phyloP scores from a whole-genome alignment of 129 eudicot genomes.

The Calendula officinalis region DNA sequence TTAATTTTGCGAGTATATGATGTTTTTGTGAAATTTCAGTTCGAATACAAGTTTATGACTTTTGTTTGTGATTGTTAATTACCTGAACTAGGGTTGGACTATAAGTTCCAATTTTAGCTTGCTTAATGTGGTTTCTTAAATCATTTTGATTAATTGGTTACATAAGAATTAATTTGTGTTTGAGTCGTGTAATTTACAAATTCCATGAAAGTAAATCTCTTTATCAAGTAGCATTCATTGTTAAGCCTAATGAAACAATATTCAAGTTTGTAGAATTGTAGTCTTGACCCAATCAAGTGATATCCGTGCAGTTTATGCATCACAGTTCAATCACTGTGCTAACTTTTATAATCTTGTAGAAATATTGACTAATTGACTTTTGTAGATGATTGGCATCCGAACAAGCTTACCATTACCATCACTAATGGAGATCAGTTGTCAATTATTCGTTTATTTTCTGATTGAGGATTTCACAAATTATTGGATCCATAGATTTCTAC shows the following conservation, averaged over 20 bases:
- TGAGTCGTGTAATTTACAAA: conserved; percentile 1
- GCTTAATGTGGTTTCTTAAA: conserved; percentile 3
- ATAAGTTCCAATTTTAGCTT: neutral
- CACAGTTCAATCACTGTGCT: conserved; percentile 5
- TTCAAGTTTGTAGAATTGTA: conserved; percentile 1
- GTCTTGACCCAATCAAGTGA: conserved; percentile 8
- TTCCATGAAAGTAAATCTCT: conserved; percentile 16
- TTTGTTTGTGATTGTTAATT: neutral
- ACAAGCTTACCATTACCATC: conserved; percentile 89
- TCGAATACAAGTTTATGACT: neutral
- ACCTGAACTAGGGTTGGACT: neutral
- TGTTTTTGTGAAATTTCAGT: neutral
- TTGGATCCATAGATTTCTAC: conserved; percentile 85
- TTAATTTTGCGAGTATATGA: neutral
- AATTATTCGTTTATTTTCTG: conserved; percentile 65
- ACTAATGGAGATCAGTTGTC: conserved; percentile 49
- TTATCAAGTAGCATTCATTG: neutral
- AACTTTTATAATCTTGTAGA: conserved; percentile 13
- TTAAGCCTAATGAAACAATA: neutral
- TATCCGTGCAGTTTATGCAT: neutral
- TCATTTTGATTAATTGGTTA: neutral
- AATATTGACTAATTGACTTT: conserved; percentile 24
- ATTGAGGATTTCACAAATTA: conserved; percentile 84
- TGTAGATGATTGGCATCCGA: conserved; percentile 78
- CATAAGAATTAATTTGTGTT: neutral